Base-by-base conservation (phyloP, 169 alveolate species). In the Plasmodium adleri region DNA sequence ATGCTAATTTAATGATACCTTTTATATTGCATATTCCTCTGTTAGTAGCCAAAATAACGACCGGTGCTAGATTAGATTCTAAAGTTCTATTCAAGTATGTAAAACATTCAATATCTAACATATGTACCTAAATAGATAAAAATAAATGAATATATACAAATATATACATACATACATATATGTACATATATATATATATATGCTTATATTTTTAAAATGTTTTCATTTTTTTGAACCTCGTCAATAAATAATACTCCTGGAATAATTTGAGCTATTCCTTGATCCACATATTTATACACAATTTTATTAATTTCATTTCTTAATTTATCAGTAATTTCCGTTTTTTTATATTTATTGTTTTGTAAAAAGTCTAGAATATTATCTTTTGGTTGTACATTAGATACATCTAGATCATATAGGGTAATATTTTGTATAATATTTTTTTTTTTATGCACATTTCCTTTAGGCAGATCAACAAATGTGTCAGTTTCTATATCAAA, bases 221-320 rank as follows among this genome's bases (percentile, higher is more conserved):
- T 58, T 39, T 58, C 26, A 24, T 45, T 22, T 50, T 64, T 64
- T 39, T 26, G 15, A 17, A 86, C 99, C 96, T 99, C 99, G 94
- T 99, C 99, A 72, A 99, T 98, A 92, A 99, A 99, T 54, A 99
- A 91, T 71, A 99, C 99, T n/a, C 99, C 99, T 28, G 99, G 99
- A 24, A 98, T 99, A 60, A 98, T 95, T 94, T 99, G 99, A n/a
- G 99, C 99, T 22, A 98, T 96, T 32, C 99, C 99, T 54, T 86
- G 92, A 71, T 97, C 99, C 43, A 96, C 97, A 85, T 98, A 98
- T 92, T 97, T 97, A 94, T 98, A 98, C 52, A 99, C 99, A 17
- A 98, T 99, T 93, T 99, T 98, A 93, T 99, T 98, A 72, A 99
- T 97, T 94, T 99, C 99, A 67, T 94, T 94, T 89, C 99, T 95